These are phyloP conservation scores for Batrachochytrium dendrobatidis DNA, from an alignment of 371 early-diverging fungal genomes.

Conservation along the genomic window DNA sequence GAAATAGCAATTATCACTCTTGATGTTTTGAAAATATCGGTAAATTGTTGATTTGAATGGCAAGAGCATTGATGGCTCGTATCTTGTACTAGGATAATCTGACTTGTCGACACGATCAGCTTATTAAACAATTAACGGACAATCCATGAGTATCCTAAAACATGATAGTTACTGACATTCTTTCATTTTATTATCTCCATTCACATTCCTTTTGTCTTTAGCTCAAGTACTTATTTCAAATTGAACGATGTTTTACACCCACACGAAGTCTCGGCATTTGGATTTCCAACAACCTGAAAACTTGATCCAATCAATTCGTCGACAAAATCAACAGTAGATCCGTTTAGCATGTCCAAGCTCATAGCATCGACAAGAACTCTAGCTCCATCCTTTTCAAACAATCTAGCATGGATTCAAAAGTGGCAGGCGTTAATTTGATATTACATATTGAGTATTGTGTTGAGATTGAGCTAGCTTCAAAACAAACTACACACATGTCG, in stretches of 20 bases:
- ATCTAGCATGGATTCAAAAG: conserved; percentile 29
- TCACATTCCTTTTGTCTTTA: too few relatives aligned
- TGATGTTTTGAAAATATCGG: too few relatives aligned
- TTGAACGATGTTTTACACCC: conserved; percentile 75
- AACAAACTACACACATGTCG: conserved; percentile 51
- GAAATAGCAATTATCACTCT: too few relatives aligned
- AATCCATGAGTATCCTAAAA: too few relatives aligned
- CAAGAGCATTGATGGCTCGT: too few relatives aligned
- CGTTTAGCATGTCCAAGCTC: conserved; percentile 77
- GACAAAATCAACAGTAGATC: conserved; percentile 81
- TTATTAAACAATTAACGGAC: too few relatives aligned
- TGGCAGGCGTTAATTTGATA: background rate
- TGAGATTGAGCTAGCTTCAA: background rate
- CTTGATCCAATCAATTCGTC: conserved; percentile 90
- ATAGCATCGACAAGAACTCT: conserved; percentile 72
- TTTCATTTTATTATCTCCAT: too few relatives aligned
- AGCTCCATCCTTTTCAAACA: conserved; percentile 78
- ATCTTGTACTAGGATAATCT: too few relatives aligned
- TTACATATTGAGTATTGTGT: background rate
- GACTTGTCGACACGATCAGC: too few relatives aligned
- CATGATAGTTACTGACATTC: too few relatives aligned
- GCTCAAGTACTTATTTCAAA: too few relatives aligned
- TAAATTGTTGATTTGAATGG: too few relatives aligned
- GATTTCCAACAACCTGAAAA: conserved; percentile 83
- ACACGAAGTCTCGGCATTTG: conserved; percentile 85